Percentiles rank a stretch among this genome's conserved stretches.
Evolutionary conservation across 2,329 filamentous ascomycete genomes (phyloP).

Genomic region (Rhexocercosporidium sp.): DNA sequence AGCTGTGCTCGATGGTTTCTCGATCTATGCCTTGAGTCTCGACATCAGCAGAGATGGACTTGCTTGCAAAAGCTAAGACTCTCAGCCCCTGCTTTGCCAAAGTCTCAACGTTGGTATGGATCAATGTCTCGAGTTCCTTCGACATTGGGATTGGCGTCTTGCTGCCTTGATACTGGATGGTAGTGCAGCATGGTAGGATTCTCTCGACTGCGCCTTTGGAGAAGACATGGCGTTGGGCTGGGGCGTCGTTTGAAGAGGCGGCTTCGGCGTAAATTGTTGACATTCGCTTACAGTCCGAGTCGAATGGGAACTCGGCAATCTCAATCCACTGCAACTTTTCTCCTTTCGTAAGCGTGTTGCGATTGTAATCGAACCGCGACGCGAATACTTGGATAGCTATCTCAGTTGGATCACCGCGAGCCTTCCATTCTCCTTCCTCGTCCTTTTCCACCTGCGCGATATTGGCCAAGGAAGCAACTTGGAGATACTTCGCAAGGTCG

Average conservation of each 20-base stretch:
- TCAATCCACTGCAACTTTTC: slow-evolving; percentile 59
- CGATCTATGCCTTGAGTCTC: slow-evolving; percentile 54
- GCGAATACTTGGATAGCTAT: slow-evolving; percentile 79
- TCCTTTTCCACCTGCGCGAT: slow-evolving; percentile 64
- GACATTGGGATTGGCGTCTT: slow-evolving; percentile 43
- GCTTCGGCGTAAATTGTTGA: slow-evolving; percentile 60
- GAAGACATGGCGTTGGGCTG: slow-evolving; percentile 53
- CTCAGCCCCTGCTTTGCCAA: slow-evolving; percentile 70
- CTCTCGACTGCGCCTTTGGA: slow-evolving; percentile 74
- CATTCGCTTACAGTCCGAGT: slow-evolving; percentile 78
- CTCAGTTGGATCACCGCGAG: slow-evolving; percentile 71
- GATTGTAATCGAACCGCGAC: slow-evolving; percentile 68
- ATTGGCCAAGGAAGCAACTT: slow-evolving; percentile 69
- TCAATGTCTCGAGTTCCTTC: slow-evolving; percentile 59
- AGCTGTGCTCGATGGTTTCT: slow-evolving; percentile 65
- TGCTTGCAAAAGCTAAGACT: slow-evolving; percentile 68
- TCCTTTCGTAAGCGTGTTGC: slow-evolving; percentile 55
- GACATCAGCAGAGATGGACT: slow-evolving; percentile 28
- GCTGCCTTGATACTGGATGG: slow-evolving; percentile 47
- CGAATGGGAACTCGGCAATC: slow-evolving; percentile 73
- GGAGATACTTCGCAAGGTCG: slow-evolving; percentile 52
- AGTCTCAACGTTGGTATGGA: slow-evolving; percentile 71
- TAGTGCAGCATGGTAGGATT: slow-evolving; percentile 66
- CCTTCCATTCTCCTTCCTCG: slow-evolving; percentile 58
- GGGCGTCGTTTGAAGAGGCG: slow-evolving; percentile 43